Conservation (phyloP, 495 filamentous ascomycete species). For the Oleoguttula mirabilis region DNA sequence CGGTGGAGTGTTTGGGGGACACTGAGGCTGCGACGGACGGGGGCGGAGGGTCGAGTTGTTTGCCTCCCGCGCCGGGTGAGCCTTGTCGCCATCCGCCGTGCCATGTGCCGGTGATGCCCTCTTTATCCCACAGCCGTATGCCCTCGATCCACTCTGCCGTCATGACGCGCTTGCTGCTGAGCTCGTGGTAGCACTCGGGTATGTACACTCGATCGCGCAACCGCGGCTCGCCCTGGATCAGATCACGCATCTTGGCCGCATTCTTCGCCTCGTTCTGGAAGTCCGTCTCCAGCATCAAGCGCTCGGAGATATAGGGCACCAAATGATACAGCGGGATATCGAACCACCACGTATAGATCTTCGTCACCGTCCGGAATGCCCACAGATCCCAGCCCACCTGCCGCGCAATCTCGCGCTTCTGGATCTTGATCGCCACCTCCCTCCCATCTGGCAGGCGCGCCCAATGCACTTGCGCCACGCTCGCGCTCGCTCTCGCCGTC, state of each 20-base stretch:
- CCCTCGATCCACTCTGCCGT: slow-evolving; percentile 98
- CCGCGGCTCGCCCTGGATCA: slow-evolving; percentile 65
- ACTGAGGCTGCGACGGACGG: slow-evolving; percentile 33
- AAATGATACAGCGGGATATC: slow-evolving; percentile 79
- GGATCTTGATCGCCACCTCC: slow-evolving; percentile 89
- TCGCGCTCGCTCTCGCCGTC: slow-evolving; percentile 73
- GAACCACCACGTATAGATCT: slow-evolving; percentile 67
- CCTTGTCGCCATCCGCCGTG: slow-evolving; percentile 59
- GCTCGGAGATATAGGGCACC: slow-evolving; percentile 79
- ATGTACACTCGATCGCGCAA: slow-evolving; percentile 75
- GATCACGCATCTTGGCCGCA: slow-evolving; percentile 64
- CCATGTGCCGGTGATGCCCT: slow-evolving; percentile 61
- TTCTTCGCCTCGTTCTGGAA: slow-evolving; percentile 86
- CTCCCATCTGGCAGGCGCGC: slow-evolving; percentile 69
- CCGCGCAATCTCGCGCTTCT: slow-evolving; percentile 83
- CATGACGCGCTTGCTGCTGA: slow-evolving; percentile 75
- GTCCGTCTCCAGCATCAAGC: slow-evolving; percentile 82
- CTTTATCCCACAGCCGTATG: slow-evolving; percentile 79
- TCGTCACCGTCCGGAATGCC: slow-evolving; percentile 78
- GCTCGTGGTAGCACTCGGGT: slow-evolving; percentile 67
- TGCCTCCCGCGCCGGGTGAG: slow-evolving; percentile 64
- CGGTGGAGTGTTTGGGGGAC: slow-evolving; percentile 31
- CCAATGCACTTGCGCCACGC: slow-evolving; percentile 95
- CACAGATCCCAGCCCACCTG: slow-evolving; percentile 90
- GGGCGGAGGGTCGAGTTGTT: slow-evolving; percentile 43